Evolutionary conservation across 257 asterid genomes (phyloP).

Genomic region (Nicotiana obtusifolia): DNA sequence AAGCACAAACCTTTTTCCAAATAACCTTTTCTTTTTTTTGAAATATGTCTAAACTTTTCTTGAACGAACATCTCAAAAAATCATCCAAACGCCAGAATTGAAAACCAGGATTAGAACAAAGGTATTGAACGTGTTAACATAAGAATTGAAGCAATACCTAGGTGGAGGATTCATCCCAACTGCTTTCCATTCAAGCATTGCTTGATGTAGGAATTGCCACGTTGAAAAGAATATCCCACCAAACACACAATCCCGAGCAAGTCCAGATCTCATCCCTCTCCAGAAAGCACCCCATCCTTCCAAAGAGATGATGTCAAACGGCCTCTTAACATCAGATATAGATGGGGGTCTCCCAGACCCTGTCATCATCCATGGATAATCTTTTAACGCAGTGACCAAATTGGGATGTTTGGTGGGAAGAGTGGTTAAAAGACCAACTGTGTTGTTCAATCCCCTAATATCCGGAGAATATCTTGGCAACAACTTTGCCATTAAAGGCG

Average conservation of each 20-base stretch:
- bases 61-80: background rate
- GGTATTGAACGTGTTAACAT: background rate
- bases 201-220: constrained; percentile 73
- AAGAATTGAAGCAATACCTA: constrained; percentile 43
- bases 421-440: constrained; percentile 62
- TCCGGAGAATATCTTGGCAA: constrained; percentile 65
- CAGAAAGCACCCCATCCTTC: constrained; percentile 88
- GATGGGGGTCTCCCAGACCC: constrained; percentile 94
- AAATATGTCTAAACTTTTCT: background rate
- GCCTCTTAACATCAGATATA: constrained; percentile 54
- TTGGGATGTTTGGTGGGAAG: constrained; percentile 51
- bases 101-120: background rate
- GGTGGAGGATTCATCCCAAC: constrained; percentile 83
- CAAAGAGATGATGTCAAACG: constrained; percentile 50
- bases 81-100: background rate
- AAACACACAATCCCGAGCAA: constrained; percentile 79
- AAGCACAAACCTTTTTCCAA: background rate
- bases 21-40: background rate
- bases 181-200: constrained; percentile 87
- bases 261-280: constrained; percentile 84
- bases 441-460: constrained; percentile 47
- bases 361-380: constrained; percentile 96
- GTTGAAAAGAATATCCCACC: constrained; percentile 82
- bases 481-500: constrained; percentile 53
- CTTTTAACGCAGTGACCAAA: constrained; percentile 54